Base-by-base conservation (phyloP, 2,329 filamentous ascomycete species). In the Meredithiella fracta region DNA sequence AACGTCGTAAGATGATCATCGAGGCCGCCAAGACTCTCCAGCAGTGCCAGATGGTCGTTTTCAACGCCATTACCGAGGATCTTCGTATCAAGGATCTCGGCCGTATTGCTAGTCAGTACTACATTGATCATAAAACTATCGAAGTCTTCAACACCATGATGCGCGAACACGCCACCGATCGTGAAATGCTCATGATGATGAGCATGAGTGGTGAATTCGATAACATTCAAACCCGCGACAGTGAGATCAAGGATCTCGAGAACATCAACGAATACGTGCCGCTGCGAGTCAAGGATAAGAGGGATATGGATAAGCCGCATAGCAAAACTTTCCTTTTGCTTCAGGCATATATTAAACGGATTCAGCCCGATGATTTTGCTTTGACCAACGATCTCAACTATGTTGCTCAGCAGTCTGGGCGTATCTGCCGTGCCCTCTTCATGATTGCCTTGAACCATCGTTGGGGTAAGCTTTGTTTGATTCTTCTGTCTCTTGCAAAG, bases 141-240 rank as follows among this genome's bases (percentile, higher is more conserved):
- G 85, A 97, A 66, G 86, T 97, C 44, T 98, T 98, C 78, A 98
- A 97, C 68, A 80, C 80, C 3, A 85, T 92, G 83, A 97, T 98
- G 92, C 77, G 78, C 54, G 83, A 88, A 1, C 79, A 82, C 25
- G 83, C 88, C 8, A 88, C 85, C 0, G 92, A 98, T 69, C 89
- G 89, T 4, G 92, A 98, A 64, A 83, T 96, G 50, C 73, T 98
- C 55, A 86, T 85, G 65, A 97, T 98, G 89, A 89, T 98, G 64
- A 90, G 88, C 62, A 89, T 92, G 85, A 95, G 90, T 66, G 89
- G 90, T 61, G 92, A 98, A 67, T 98, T 98, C 63, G 89, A 97
- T 70, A 95, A 98, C 62, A 86, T 98, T 44, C 90, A 96, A 65
- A 89, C 86, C 3, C 77, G 94, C 60, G 92, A 98, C 56, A 92